Evolutionary conservation across 179 eudicot species (phyloP).

Genomic region (Kewa caespitosa): DNA sequence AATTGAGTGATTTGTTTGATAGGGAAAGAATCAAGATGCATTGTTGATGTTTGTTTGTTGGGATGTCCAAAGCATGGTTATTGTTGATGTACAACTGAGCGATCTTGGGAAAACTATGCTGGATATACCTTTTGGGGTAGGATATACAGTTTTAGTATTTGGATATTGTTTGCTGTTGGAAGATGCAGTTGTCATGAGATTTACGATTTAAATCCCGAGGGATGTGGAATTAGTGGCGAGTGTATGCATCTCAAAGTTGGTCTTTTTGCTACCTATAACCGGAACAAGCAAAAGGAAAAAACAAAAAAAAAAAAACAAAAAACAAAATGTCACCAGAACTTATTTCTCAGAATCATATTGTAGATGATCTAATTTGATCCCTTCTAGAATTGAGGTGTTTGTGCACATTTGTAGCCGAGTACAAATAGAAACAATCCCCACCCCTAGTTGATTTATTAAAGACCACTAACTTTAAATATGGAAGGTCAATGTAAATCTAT

Average conservation of each 20-base stretch:
- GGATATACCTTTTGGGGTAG: too few relatives aligned
- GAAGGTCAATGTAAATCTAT: neutral
- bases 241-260: neutral
- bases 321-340: neutral
- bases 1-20: neutral
- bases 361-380: neutral
- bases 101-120: too few relatives aligned
- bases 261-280: too few relatives aligned
- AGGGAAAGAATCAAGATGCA: neutral
- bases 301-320: too few relatives aligned
- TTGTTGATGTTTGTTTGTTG: neutral
- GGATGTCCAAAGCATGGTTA: neutral
- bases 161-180: neutral
- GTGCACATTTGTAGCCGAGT: neutral
- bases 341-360: neutral
- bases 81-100: neutral
- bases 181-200: slow-evolving; percentile 1
- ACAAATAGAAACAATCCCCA: neutral
- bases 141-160: too few relatives aligned
- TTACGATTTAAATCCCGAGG: neutral
- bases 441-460: neutral
- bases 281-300: too few relatives aligned
- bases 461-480: neutral
- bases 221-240: neutral
- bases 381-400: neutral